Evolutionary conservation across 202 grass and related monocot genomes (phyloP).

Genomic region (Miscanthus sacchariflorus): DNA sequence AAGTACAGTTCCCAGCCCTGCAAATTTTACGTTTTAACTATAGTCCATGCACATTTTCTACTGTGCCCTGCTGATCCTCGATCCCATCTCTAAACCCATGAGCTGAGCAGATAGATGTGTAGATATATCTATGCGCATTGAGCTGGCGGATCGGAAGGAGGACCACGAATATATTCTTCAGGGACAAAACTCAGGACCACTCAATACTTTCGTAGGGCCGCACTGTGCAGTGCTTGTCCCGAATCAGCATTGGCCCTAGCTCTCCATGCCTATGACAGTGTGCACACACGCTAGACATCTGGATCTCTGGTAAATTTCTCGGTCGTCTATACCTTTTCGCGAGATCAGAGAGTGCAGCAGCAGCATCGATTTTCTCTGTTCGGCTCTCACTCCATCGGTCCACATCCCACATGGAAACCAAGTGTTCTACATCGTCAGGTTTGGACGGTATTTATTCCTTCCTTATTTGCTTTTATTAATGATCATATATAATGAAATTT

Average conservation of each 20-base stretch:
- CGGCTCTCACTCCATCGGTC: neutral
- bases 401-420: slow-evolving; percentile 41
- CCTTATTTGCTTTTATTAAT: neutral
- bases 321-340: neutral
- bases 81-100: neutral
- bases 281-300: neutral
- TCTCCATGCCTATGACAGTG: slow-evolving; percentile 2
- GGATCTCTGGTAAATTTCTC: slow-evolving; percentile 9
- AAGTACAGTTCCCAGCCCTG: slow-evolving; percentile 44
- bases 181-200: slow-evolving; percentile 36
- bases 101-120: neutral
- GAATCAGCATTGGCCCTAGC: slow-evolving; percentile 25
- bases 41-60: slow-evolving; percentile 1
- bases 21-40: slow-evolving; percentile 39
- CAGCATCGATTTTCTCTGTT: slow-evolving; percentile 36
- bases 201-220: slow-evolving; percentile 32
- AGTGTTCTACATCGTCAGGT: slow-evolving; percentile 20
- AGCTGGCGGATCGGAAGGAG: slow-evolving; percentile 10
- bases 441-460: neutral
- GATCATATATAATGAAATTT: neutral
- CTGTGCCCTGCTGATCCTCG: neutral
- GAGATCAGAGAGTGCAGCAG: slow-evolving; percentile 36
- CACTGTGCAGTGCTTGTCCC: slow-evolving; percentile 49
- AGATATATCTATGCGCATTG: neutral
- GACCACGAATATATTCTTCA: slow-evolving; percentile 49